A percentile compares a stretch with the other conserved stretches of the same genome.
Conservation (phyloP, 1,284 basidiomycete genomes). For the Coniferiporia weirii region DNA sequence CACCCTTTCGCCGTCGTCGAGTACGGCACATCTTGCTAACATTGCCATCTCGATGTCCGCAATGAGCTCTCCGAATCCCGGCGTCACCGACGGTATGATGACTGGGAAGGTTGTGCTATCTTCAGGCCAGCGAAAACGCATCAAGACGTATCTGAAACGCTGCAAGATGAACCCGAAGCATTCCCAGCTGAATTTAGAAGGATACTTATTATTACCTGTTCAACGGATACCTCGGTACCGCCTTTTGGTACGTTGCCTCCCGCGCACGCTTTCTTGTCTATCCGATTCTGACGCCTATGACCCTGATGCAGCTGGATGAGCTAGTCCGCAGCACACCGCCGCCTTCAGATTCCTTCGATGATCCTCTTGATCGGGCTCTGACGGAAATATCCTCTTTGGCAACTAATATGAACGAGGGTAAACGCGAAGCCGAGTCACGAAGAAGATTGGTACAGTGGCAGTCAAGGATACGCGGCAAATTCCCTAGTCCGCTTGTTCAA, state of each 20-base stretch:
- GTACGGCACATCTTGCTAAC: conserved; percentile 57
- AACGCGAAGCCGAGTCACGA: conserved; percentile 88
- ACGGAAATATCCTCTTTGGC: conserved; percentile 83
- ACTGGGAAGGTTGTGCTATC: conserved; percentile 36
- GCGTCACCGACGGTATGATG: conserved; percentile 24
- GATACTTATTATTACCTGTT: conserved; percentile 90
- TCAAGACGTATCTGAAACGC: conserved; percentile 82
- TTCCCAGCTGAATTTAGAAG: conserved; percentile 94
- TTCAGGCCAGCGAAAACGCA: conserved; percentile 78
- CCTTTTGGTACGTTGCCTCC: conserved; percentile 59
- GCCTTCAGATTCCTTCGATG: conserved; percentile 61
- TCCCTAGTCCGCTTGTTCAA: conserved; percentile 94
- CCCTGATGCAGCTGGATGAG: conserved; percentile 64
- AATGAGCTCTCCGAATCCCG: conserved; percentile 39
- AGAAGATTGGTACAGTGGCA: conserved; percentile 92
- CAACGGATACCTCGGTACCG: conserved; percentile 96
- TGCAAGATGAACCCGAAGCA: conserved; percentile 83
- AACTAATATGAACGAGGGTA: conserved; percentile 95
- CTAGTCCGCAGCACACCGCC: conserved; percentile 81
- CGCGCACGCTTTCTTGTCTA: neutral
- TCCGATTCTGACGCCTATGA: conserved; percentile 17
- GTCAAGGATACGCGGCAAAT: conserved; percentile 81
- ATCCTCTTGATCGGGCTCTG: conserved; percentile 82
- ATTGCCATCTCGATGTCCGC: conserved; percentile 57
- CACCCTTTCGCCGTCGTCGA: conserved; percentile 54